Conservation (phyloP, 768 basidiomycete species). For the Russula sp. region DNA sequence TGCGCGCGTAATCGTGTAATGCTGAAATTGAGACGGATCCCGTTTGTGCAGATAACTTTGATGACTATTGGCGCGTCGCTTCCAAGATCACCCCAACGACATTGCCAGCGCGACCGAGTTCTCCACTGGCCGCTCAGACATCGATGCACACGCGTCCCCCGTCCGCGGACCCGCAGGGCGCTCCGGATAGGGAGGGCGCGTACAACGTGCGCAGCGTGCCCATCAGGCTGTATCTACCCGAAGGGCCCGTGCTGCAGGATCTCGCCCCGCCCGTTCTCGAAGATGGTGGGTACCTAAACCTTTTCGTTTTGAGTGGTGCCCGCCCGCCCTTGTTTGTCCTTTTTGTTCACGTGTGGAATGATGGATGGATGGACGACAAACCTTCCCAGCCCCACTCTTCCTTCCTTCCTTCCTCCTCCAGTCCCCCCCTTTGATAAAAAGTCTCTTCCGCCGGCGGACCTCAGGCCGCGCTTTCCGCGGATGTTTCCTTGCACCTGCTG, state of each 20-base stretch:
- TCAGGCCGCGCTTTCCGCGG: conserved; percentile 12
- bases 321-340: too few species aligned
- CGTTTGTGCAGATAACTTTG: conserved; percentile 73
- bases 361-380: too few species aligned
- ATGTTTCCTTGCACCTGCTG: conserved; percentile 7
- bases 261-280: conserved; percentile 72
- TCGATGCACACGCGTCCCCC: conserved; percentile 59
- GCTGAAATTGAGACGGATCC: too few species aligned
- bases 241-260: conserved; percentile 88
- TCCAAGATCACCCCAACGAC: conserved; percentile 88
- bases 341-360: too few species aligned
- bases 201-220: conserved; percentile 86
- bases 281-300: conserved; percentile 49
- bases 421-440: neutral
- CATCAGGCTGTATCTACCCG: conserved; percentile 80
- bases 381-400: too few species aligned
- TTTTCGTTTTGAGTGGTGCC: neutral
- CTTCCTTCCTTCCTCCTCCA: neutral
- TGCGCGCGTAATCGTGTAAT: too few species aligned
- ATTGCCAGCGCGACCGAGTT: conserved; percentile 49
- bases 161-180: conserved; percentile 47
- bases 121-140: conserved; percentile 44
- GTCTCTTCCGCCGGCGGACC: neutral
- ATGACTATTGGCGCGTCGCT: conserved; percentile 90
- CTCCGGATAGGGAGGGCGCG: conserved; percentile 69